Percentiles rank a stretch among this genome's conserved stretches.
phyloP scores from a whole-genome alignment of 805 yeast species.

The Myxozyma sirexii region DNA sequence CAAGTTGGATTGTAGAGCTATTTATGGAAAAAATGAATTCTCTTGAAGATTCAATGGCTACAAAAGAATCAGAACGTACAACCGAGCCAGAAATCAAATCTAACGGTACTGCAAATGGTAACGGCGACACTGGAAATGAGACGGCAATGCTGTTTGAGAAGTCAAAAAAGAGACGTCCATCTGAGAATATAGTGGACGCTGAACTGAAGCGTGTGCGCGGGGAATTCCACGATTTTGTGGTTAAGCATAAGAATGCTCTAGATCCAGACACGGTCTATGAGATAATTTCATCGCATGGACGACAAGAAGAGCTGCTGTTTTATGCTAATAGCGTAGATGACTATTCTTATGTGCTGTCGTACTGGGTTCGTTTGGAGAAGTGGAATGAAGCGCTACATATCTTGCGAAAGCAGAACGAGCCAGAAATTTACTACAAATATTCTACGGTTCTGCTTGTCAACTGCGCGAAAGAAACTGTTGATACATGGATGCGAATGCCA shows the following conservation, averaged over 20 bases:
- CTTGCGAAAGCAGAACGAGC: constrained; percentile 53
- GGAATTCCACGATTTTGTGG: constrained; percentile 55
- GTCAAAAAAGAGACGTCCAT: constrained; percentile 40
- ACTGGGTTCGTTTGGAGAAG: constrained; percentile 67
- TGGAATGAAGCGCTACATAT: constrained; percentile 75
- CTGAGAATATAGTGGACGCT: constrained; percentile 35
- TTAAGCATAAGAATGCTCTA: constrained; percentile 50
- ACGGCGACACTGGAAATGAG: constrained; percentile 6
- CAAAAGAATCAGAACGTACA: constrained; percentile 28
- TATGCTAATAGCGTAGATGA: constrained; percentile 73
- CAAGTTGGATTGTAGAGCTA: constrained; percentile 68
- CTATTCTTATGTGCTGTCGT: constrained; percentile 64
- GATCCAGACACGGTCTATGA: constrained; percentile 73
- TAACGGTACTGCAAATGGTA: constrained; percentile 15
- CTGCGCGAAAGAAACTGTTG: constrained; percentile 68
- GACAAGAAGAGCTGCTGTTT: constrained; percentile 61
- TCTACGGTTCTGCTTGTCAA: constrained; percentile 71
- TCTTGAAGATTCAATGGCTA: constrained; percentile 46
- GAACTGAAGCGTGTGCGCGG: constrained; percentile 39
- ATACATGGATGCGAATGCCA: constrained; percentile 69
- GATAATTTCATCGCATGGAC: constrained; percentile 66
- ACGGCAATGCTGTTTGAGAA: constrained; percentile 44
- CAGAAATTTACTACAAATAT: constrained; percentile 60
- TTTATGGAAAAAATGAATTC: constrained; percentile 52
- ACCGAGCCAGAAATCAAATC: constrained; percentile 16